Evolutionary conservation across 495 filamentous ascomycete species (phyloP), one percentile per base, ranked within the genome.

Genomic region (Clohesyomyces aquaticus): DNA sequence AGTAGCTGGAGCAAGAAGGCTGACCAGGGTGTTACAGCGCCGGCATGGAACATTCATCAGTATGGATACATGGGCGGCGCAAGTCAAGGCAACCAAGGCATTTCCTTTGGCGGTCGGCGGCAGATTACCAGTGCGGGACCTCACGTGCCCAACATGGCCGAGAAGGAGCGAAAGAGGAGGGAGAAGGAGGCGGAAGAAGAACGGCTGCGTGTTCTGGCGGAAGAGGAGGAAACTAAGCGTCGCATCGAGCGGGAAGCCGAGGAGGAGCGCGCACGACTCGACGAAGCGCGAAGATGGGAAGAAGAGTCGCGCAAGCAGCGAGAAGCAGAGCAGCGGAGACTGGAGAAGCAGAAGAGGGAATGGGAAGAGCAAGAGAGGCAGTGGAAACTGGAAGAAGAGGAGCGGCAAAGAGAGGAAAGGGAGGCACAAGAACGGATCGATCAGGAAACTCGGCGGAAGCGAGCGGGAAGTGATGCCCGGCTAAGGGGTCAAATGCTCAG

Each of bases 31-130:
- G 80, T 79, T 27, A 96, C 93, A 12, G 77, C 85, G 3, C 95
- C 95, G 1, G 95, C 95, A 25, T 99, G 95, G 95, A 98, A 99
- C 71, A 97, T 98, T 60, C 90, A 93, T 42, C 95, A 99, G 70
- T 99, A 72, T 46, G 70, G 94, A 10, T 98, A 97, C 75, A 94
- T 98, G 90, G 95, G 95, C 51, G 95, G 95, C 27, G 95, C 95
- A 8, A 96, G 89, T 68, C 95, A 99, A 75, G 93, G 90, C 4
- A 98, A 96, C 71, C 85, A 96, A 62, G 95, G 95, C 19, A 87
- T 99, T 63, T 83, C 89, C 4, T 99, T 97, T 73, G 95, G 95
- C 53, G 90, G 85, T 22, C 84, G 91, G 60, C 82, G 95, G 45
- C 95, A 99, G 76, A 98, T 99, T 68, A 98, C 94, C 1, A 89